Evolutionary conservation across 495 filamentous ascomycete species (phyloP), one percentile per base, ranked within the genome.

Genomic region (Talaromyces borbonicus): DNA sequence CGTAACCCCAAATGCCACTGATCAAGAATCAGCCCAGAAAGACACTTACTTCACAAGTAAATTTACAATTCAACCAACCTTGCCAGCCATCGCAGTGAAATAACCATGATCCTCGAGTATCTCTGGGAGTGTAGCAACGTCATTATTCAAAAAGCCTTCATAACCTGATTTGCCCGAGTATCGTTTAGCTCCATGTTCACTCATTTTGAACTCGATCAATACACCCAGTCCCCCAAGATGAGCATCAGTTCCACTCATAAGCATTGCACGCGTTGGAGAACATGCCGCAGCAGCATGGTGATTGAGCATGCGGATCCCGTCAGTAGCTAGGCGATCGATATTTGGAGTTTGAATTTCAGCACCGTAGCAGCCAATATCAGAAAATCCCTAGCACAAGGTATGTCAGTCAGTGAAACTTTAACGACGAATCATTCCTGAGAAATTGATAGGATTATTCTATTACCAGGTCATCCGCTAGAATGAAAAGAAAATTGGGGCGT

Each of bases 141-240:
- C 43, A 12, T 72, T 59, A 46, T 80, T 77, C 14, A 80, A 59
- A 49, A 75, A 78, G 5, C 75, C 74, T 53, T 76, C 74, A 51
- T 77, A 74, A 1, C 70, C 74, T 2, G 72, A 66, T 63, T 66
- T 70, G 8, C 42, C 62, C 26, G 60, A 36, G 30, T 61, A 15
- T 2, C 11, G 38, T 11, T 11, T 15, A 4, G 38, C 16, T 4
- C 38, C 16, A 11, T 24, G 8, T 12, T 41, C 11, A 26, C 11
- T 14, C 7, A 20, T n/a, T 18, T 23, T 41, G 7, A 27, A 42
- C 25, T 56, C 51, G 6, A 53, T 51, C 35, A 55, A 30, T 38
- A 72, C 68, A 1, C 52, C 56, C n/a, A 58, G 25, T 18, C 53
- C 56, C 35, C 44, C 56, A 5, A 59, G 30, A 51, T 77, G 74